Evolutionary conservation across 352 stramenopile species (phyloP), one percentile per base, ranked within the genome.

Genomic region (Pseudoperonospora humuli): DNA sequence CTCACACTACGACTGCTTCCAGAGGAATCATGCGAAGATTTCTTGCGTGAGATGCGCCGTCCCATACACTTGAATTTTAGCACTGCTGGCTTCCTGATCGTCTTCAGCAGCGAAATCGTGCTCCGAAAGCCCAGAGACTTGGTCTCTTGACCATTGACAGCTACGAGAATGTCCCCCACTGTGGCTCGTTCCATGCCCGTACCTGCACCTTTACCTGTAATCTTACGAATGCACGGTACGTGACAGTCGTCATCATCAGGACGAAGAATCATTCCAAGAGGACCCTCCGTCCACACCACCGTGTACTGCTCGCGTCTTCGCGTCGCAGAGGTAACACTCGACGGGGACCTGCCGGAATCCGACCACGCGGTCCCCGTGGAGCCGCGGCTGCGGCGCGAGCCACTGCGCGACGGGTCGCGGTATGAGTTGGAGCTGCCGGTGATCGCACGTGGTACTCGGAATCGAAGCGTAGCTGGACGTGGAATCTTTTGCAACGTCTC

Each of bases 11-110:
- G 51, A 50, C 52, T 61, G 8, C 45, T 54, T 33, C 35, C 45
- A 18, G 46, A 37, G 1, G 61, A 52, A 7, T 79, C 73, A 13
- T 67, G 54, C 5, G 61, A 74, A 8, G 65, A 83, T 1, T 36
- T 65, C 20, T 65, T 83, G n/a, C 70, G 59, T 23, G 80, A 86
- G 13, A 88, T 56, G 13, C 77, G 75, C 11, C 80, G 71, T 6
- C 75, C 67, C 80, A 93, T 93, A 23, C 77, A 68, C 52, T 93
- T 93, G 39, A 93, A 93, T 57, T 91, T 91, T 50, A 93, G 74
- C 54, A 93, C 75, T 3, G 78, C 78, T 7, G 81, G 81, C 43
- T 93, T 93, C 20, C 76, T 71, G 32, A 93, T 87, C 2, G 72
- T 86, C 59, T 93, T 93, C 13, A 93, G 61, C 49, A 90, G 56